These are phyloP conservation scores for Daldinia sp. DNA, from an alignment of 2,329 filamentous ascomycete species.

Conservation along the genomic window DNA sequence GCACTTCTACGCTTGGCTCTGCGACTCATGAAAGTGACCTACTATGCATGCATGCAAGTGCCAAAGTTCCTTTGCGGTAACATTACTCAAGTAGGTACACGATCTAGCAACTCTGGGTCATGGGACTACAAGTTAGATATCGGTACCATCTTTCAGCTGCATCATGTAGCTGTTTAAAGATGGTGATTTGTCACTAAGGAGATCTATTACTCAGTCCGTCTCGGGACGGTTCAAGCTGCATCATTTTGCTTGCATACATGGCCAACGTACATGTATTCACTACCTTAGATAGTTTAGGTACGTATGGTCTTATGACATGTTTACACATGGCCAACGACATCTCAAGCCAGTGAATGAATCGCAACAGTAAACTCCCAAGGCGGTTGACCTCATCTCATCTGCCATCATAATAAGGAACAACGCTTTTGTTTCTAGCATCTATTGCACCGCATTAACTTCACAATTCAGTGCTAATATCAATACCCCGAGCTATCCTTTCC, in stretches of 20 bases:
- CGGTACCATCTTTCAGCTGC: not conserved
- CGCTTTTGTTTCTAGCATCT: not conserved
- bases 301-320: slow-evolving; percentile 1
- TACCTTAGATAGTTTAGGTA: not conserved
- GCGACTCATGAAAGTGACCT: slow-evolving; percentile 19
- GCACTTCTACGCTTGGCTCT: not conserved
- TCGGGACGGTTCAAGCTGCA: not conserved
- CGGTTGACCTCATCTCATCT: not conserved
- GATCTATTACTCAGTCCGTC: slow-evolving; percentile 13
- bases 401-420: not conserved
- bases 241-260: not conserved
- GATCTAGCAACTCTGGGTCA: slow-evolving; percentile 6
- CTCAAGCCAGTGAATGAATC: not conserved
- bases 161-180: not conserved
- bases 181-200: not conserved
- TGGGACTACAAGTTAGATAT: slow-evolving; percentile 11
- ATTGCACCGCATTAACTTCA: not conserved
- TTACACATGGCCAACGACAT: not conserved
- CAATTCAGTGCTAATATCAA: slow-evolving; percentile 1
- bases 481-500: not conserved
- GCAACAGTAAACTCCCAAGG: not conserved
- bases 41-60: slow-evolving; percentile 6
- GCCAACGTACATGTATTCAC: not conserved
- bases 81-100: slow-evolving; percentile 24
- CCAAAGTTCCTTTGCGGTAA: not conserved